Evolutionary conservation across 805 yeast species (phyloP), one percentile per base, ranked within the genome.

Genomic region (Novakomyces olei): DNA sequence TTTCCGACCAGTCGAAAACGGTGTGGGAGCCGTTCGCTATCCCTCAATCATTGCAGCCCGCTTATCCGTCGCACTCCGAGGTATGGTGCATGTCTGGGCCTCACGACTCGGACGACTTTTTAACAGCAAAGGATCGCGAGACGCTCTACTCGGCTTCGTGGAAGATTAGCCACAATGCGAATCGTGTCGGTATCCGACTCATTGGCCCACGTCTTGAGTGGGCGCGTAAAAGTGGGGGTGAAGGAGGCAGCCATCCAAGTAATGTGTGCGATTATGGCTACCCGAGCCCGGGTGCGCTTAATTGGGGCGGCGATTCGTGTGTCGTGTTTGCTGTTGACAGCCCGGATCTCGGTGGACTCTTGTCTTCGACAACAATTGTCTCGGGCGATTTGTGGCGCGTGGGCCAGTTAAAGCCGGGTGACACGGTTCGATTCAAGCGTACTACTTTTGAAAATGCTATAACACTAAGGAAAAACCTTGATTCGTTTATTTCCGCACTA

Each of bases 331-430:
- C 96, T 2, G 79, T 95, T 49, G 98, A 85, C 56, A 96, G 96
- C 40, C 96, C 98, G 27, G 77, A 93, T 7, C 66, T 85, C 36
- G 96, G 98, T 48, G 98, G 98, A 1, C 88, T 85, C 48, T 95
- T 85, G 22, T 85, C 96, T 55, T 76, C 81, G 49, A 95, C 92
- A 5, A 95, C 88, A 37, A 92, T 88, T 41, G 77, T 80, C 9
- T 91, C 81, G 47, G 79, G 91, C 26, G 98, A 88, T 57, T 69
- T 88, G 74, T 85, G 96, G 96, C 88, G 88, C 59, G 77, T 88
- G 48, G 98, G 98, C 30, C 96, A 85, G 58, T 83, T 79, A 27
- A 83, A 78, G 53, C 95, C 96, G 4, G 96, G 96, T 47, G 96
- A 88, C 47, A 44, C 53, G 30, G 70, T 85, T 38, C 66, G 66